These are phyloP conservation scores for Bolboschoenus planiculmis DNA, from an alignment of 176 grass and related monocot species.

Conservation along the genomic window DNA sequence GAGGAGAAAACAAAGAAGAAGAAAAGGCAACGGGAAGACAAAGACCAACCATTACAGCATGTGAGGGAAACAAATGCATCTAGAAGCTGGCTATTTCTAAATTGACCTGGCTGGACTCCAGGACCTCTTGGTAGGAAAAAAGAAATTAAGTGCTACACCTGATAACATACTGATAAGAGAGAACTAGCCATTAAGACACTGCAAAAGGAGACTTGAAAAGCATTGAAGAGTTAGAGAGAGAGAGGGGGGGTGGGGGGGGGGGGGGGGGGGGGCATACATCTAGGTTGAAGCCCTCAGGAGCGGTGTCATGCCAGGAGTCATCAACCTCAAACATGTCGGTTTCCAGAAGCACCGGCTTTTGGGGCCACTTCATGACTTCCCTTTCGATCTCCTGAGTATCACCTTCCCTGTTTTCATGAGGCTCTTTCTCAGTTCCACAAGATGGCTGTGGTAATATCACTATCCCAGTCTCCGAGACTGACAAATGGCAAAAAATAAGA, in stretches of 20 bases:
- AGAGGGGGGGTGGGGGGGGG: not conserved
- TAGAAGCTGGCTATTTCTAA: not conserved
- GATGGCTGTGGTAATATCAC: slow-evolving; percentile 54
- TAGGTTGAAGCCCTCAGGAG: slow-evolving; percentile 75
- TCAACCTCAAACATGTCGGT: slow-evolving; percentile 89
- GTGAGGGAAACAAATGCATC: not conserved
- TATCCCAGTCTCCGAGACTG: slow-evolving; percentile 70
- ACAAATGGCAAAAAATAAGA: not conserved
- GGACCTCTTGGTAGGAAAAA: no score
- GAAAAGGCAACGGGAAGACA: not conserved
- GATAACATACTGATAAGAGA: no score
- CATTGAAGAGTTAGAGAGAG: not conserved
- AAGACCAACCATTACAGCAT: not conserved
- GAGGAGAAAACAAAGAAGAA: not conserved
- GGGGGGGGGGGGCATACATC: slow-evolving; percentile 34
- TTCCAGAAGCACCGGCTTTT: slow-evolving; percentile 66
- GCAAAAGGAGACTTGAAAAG: not conserved
- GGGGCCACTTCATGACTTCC: slow-evolving; percentile 65
- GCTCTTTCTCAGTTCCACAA: slow-evolving; percentile 15
- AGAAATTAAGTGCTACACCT: no score
- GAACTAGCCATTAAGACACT: not conserved
- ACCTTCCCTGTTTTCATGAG: slow-evolving; percentile 11
- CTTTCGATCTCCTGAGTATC: slow-evolving; percentile 49
- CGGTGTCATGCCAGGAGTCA: slow-evolving; percentile 81
- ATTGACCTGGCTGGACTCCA: not conserved